Evolutionary conservation across 805 yeast species (phyloP).

Genomic region (Huiozyma sinensis): DNA sequence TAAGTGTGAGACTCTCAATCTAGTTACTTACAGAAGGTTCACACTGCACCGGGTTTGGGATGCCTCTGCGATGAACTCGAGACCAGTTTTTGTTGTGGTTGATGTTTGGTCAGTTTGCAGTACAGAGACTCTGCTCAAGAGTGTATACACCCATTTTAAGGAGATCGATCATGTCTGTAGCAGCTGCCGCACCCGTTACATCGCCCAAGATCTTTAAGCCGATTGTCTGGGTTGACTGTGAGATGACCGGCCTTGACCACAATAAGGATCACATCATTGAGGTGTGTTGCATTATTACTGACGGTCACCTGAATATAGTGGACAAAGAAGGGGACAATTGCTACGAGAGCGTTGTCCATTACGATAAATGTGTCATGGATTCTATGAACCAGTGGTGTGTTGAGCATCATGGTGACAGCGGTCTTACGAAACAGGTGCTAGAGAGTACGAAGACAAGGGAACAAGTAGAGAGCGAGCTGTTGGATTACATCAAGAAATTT

Average conservation of each 20-base stretch:
- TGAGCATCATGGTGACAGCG: constrained; percentile 66
- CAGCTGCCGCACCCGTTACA: too few relatives aligned
- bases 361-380: constrained; percentile 49
- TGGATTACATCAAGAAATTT: constrained; percentile 46
- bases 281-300: constrained; percentile 83
- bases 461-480: constrained; percentile 56
- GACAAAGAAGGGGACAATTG: constrained; percentile 42
- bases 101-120: too few relatives aligned
- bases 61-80: too few relatives aligned
- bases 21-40: too few relatives aligned
- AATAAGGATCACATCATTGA: constrained; percentile 77
- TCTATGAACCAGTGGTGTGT: constrained; percentile 85
- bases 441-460: constrained; percentile 41
- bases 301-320: constrained; percentile 60
- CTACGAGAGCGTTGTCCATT: constrained; percentile 73
- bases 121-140: too few relatives aligned
- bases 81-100: too few relatives aligned
- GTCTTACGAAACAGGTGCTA: constrained; percentile 64
- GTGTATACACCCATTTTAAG: too few relatives aligned
- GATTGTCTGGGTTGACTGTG: constrained; percentile 94
- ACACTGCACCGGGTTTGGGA: too few relatives aligned
- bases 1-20: too few relatives aligned
- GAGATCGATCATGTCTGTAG: too few relatives aligned
- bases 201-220: constrained; percentile 19
- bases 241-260: constrained; percentile 93